Evolutionary conservation across 2,329 filamentous ascomycete species (phyloP).

Genomic region (Trichoderma asperellum): DNA sequence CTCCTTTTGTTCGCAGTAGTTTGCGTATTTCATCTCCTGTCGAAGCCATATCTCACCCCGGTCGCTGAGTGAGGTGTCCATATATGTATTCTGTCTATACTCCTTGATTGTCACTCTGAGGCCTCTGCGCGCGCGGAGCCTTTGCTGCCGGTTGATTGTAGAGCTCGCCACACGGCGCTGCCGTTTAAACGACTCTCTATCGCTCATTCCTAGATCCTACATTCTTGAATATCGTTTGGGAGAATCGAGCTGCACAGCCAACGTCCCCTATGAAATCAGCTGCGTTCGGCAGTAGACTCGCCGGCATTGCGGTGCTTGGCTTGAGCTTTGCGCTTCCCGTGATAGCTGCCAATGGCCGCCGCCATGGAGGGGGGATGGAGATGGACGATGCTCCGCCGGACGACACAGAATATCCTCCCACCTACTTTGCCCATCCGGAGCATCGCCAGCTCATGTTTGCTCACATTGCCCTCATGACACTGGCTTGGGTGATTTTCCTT

Average conservation of each 20-base stretch:
- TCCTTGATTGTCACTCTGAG: conserved; percentile 1
- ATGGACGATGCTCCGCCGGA: conserved; percentile 30
- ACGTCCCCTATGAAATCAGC: conserved; percentile 24
- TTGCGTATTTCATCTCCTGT: not conserved
- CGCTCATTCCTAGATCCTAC: not conserved
- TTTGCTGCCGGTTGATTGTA: not conserved
- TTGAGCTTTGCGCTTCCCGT: conserved; percentile 22
- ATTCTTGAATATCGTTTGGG: not conserved
- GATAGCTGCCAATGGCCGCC: conserved; percentile 31
- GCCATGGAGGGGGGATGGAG: conserved; percentile 28
- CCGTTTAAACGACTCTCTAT: not conserved
- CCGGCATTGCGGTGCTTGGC: conserved; percentile 28
- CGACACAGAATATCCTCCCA: conserved; percentile 47
- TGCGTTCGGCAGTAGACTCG: conserved; percentile 1
- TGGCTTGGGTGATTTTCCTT: conserved; percentile 73
- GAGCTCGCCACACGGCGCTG: not conserved
- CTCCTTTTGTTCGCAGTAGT: not conserved
- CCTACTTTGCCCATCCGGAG: conserved; percentile 63
- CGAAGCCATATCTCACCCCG: not conserved
- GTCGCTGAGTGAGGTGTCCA: not conserved
- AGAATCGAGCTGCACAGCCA: not conserved
- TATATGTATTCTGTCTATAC: not conserved
- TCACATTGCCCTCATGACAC: conserved; percentile 71
- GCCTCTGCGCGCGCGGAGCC: not conserved
- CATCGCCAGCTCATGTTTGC: conserved; percentile 63